These are phyloP conservation scores for Syzygium malaccense DNA, from an alignment of 441 rosid genomes.

Conservation along the genomic window DNA sequence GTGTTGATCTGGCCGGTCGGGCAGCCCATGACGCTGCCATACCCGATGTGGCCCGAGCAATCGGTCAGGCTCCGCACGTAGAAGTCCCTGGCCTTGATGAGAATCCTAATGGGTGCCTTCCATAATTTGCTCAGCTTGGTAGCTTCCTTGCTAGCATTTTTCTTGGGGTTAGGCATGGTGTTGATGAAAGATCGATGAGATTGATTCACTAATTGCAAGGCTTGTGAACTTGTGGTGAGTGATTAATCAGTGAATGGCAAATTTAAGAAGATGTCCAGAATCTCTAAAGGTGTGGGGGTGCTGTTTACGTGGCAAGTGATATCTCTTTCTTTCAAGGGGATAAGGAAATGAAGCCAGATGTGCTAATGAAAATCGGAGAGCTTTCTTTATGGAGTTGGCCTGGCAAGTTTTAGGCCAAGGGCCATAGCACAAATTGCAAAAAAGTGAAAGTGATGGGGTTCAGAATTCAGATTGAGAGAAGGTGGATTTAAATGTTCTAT, in stretches of 20 bases:
- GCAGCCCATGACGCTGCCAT: conserved; percentile 26
- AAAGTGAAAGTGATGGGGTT: not conserved
- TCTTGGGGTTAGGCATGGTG: conserved; percentile 1
- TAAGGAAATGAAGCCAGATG: not conserved
- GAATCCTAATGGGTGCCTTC: conserved; percentile 36
- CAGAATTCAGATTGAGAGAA: not conserved
- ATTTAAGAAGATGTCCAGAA: not conserved
- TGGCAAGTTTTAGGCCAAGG: not conserved
- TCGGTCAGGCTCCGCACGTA: conserved; percentile 45
- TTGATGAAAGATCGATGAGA: not conserved
- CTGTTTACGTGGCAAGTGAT: not conserved
- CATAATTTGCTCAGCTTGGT: conserved; percentile 21
- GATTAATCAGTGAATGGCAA: not conserved
- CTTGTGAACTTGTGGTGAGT: not conserved
- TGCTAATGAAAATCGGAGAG: not conserved
- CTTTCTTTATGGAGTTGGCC: not conserved
- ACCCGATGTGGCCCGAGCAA: conserved; percentile 31
- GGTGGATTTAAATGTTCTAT: not conserved
- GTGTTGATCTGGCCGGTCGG: conserved; percentile 27
- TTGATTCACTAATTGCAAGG: not conserved
- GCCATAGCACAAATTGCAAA: not conserved
- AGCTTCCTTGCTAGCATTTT: conserved; percentile 21
- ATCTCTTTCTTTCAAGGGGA: not conserved
- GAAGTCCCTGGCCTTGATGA: conserved; percentile 41
- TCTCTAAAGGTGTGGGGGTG: not conserved